Evolutionary conservation across 2,329 filamentous ascomycete genomes (phyloP).

Genomic region (Fusarium aywerte): DNA sequence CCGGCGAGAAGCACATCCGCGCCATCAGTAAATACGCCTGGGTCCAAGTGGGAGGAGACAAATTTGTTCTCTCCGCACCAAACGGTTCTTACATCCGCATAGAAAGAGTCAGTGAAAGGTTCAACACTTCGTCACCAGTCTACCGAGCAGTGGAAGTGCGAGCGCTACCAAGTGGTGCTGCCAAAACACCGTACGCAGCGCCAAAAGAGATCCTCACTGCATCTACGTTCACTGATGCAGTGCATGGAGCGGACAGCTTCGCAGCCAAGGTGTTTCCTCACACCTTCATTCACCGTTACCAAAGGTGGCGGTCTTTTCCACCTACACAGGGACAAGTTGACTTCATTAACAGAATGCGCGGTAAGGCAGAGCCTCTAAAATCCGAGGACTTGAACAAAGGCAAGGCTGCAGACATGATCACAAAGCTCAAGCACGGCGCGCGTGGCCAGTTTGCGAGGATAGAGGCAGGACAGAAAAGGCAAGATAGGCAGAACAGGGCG

Average conservation of each 20-base stretch:
- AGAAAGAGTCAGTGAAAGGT: conserved; percentile 52
- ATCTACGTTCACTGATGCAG: conserved; percentile 75
- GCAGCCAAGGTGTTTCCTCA: conserved; percentile 73
- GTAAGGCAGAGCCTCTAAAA: conserved; percentile 63
- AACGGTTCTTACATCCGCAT: conserved; percentile 71
- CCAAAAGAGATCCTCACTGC: conserved; percentile 76
- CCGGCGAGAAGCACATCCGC: conserved; percentile 81
- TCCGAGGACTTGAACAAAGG: conserved; percentile 76
- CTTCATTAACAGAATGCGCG: conserved; percentile 74
- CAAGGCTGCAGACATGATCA: conserved; percentile 89
- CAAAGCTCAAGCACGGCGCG: conserved; percentile 87
- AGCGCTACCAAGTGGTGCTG: conserved; percentile 55
- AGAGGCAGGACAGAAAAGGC: conserved; percentile 63
- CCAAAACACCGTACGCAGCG: conserved; percentile 71
- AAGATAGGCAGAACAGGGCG: conserved; percentile 52
- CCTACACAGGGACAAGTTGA: conserved; percentile 74
- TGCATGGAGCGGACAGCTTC: conserved; percentile 87
- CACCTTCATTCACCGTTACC: conserved; percentile 71
- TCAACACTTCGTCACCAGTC: conserved; percentile 40
- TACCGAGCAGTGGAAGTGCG: conserved; percentile 62
- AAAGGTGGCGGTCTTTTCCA: conserved; percentile 75
- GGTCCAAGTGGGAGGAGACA: conserved; percentile 79
- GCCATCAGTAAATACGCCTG: conserved; percentile 80
- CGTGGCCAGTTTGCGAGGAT: conserved; percentile 68
- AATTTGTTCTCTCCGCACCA: conserved; percentile 76